phyloP scores from a whole-genome alignment of 2,329 filamentous ascomycete species.

The Coniella lustricola region DNA sequence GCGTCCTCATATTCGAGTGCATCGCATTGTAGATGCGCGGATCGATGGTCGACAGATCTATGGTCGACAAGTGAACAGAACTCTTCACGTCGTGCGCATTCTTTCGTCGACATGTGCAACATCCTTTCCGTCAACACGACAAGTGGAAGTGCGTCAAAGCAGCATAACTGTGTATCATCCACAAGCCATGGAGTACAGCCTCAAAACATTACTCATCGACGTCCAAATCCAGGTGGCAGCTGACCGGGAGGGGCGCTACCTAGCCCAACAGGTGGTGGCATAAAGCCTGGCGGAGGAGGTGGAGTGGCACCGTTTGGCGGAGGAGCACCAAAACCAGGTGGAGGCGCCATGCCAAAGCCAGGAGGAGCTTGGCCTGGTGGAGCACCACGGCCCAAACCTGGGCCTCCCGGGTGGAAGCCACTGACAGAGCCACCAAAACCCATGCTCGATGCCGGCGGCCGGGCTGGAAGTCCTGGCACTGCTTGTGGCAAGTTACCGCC shows the following conservation, averaged over 20 bases:
- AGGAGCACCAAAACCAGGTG: conserved; percentile 31
- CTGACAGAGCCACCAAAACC: conserved; percentile 38
- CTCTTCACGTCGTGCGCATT: no score
- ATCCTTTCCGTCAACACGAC: no score
- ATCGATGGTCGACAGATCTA: no score
- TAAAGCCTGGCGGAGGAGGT: conserved; percentile 31
- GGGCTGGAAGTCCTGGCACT: conserved; percentile 42
- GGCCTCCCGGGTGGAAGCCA: conserved; percentile 40
- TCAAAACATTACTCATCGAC: no score
- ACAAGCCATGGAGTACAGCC: no score
- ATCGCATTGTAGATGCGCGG: no score
- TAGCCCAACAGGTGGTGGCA: conserved; percentile 34
- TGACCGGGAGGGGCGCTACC: conserved; percentile 12
- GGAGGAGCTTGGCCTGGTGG: conserved; percentile 24
- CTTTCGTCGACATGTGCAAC: no score
- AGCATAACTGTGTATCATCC: no score
- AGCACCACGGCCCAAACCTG: conserved; percentile 30
- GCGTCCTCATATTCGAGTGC: no score
- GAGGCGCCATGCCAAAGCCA: conserved; percentile 31
- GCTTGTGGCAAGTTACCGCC: conserved; percentile 38
- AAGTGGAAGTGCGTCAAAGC: no score
- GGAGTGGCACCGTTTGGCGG: conserved; percentile 24
- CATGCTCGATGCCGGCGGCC: conserved; percentile 40
- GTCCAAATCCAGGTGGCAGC: conserved; percentile 21
- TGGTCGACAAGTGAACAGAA: no score